phyloP scores from a whole-genome alignment of 73 alveolate genomes.

The Tetrahymena thermophila region DNA sequence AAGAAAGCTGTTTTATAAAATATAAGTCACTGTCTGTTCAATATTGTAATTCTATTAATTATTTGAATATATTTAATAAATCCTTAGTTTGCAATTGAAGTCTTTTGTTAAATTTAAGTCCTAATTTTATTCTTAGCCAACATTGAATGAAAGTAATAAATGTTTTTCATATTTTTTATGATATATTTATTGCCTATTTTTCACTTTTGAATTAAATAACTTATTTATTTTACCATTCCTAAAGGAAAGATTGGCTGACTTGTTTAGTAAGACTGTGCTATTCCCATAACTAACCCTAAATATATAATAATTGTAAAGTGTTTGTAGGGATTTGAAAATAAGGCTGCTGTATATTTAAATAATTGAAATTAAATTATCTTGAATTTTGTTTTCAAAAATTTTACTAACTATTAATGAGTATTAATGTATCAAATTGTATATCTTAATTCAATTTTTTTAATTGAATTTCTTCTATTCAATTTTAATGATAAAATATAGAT shows the following conservation, averaged over 20 bases:
- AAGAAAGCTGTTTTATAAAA: neutral
- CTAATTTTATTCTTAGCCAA: neutral
- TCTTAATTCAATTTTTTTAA: neutral
- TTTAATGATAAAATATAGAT: neutral
- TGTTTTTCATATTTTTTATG: neutral
- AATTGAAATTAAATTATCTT: neutral
- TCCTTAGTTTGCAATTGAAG: neutral
- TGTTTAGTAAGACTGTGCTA: neutral
- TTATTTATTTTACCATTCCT: neutral
- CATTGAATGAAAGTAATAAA: neutral
- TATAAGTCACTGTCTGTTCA: neutral
- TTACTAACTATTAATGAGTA: neutral
- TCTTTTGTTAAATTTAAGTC: neutral
- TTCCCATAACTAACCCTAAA: neutral
- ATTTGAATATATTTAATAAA: neutral
- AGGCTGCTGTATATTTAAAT: neutral
- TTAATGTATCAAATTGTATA: neutral
- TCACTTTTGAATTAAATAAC: neutral
- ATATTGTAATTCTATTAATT: neutral
- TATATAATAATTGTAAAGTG: neutral
- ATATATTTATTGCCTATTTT: neutral
- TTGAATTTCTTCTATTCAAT: neutral
- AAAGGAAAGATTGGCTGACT: neutral
- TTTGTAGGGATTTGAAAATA: neutral
- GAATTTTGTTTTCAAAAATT: neutral